Conservation (phyloP, 2,329 filamentous ascomycete species). For the Colletotrichum sp. region DNA sequence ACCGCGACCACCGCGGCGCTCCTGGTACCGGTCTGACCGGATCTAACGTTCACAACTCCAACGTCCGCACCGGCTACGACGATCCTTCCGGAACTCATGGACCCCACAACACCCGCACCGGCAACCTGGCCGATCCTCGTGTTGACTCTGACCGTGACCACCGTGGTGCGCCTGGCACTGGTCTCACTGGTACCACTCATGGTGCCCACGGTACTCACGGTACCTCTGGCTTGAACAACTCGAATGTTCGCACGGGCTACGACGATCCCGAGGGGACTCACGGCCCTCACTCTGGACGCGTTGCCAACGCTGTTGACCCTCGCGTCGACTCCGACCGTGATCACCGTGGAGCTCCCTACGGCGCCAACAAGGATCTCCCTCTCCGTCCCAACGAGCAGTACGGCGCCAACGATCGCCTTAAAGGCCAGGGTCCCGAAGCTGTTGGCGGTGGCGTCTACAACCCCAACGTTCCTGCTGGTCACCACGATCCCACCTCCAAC, state of each 20-base stretch:
- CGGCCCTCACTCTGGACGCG: neutral
- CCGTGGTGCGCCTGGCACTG: conserved; percentile 20
- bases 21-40: neutral
- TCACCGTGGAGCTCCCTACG: conserved; percentile 18
- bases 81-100: conserved; percentile 36
- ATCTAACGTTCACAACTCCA: neutral
- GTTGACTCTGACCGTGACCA: conserved; percentile 8
- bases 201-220: conserved; percentile 12
- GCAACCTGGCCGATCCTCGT: conserved; percentile 20
- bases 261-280: conserved; percentile 1
- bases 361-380: conserved; percentile 13
- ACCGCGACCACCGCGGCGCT: conserved; percentile 35
- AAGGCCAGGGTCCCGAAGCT: neutral
- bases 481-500: conserved; percentile 11
- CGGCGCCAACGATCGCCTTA: neutral
- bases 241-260: neutral
- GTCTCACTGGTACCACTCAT: neutral
- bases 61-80: neutral
- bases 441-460: conserved; percentile 13
- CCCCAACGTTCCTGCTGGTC: neutral
- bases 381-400: conserved; percentile 10
- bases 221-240: neutral
- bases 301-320: conserved; percentile 1
- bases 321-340: conserved; percentile 17
- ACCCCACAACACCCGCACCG: conserved; percentile 34